phyloP scores from a whole-genome alignment of 345 rosid species.

The Gossypium arboreum region DNA sequence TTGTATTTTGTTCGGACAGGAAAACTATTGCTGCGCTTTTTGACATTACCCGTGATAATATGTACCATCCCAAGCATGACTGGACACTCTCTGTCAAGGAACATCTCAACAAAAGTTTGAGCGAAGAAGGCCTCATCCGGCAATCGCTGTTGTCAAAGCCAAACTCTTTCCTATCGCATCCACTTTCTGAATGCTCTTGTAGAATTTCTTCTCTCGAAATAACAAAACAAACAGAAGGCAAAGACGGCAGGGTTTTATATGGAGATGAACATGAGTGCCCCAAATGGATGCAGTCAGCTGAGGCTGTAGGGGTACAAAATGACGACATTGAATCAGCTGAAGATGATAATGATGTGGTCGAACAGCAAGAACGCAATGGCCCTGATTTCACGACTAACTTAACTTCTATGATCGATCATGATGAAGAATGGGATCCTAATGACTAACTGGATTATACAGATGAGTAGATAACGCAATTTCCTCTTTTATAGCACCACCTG shows the following conservation, averaged over 20 bases:
- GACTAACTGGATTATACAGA: slow-evolving; percentile 45
- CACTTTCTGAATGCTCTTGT: slow-evolving; percentile 96
- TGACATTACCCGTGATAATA: slow-evolving; percentile 52
- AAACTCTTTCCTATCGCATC: slow-evolving; percentile 70
- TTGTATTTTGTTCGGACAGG: slow-evolving; percentile 40
- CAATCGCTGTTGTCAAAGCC: slow-evolving; percentile 69
- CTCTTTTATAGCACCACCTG: slow-evolving; percentile 13
- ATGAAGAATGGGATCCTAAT: slow-evolving; percentile 95
- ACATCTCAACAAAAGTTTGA: slow-evolving; percentile 83
- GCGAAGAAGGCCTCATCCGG: slow-evolving; percentile 66
- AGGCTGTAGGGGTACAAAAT: slow-evolving; percentile 30
- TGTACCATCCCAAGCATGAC: slow-evolving; percentile 70
- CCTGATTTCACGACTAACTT: slow-evolving; percentile 36
- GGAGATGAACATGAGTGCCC: slow-evolving; percentile 93
- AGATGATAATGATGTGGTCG: slow-evolving; percentile 47
- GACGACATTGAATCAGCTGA: slow-evolving; percentile 54
- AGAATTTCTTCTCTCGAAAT: slow-evolving; percentile 48
- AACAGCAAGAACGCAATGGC: slow-evolving; percentile 54
- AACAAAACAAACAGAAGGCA: slow-evolving; percentile 28
- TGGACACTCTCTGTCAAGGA: slow-evolving; percentile 73
- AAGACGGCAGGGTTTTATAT: slow-evolving; percentile 45
- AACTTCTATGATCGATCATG: slow-evolving; percentile 54
- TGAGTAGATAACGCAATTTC: slow-evolving; percentile 13
- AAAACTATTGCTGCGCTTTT: slow-evolving; percentile 56
- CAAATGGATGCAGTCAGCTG: slow-evolving; percentile 71